phyloP scores from a whole-genome alignment of 805 yeast genomes.

The Candida insectalens region DNA sequence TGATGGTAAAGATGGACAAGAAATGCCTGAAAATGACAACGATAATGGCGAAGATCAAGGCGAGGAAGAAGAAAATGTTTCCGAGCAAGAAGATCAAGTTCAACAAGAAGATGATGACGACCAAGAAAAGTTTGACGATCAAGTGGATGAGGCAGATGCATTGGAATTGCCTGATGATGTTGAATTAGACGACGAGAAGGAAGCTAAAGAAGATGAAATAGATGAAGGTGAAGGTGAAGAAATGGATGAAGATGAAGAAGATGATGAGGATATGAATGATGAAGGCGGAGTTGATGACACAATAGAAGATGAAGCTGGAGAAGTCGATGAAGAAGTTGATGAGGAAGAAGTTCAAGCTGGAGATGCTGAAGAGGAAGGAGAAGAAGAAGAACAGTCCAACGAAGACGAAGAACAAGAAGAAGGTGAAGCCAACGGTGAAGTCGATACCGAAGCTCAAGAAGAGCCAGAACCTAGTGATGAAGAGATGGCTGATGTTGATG shows the following conservation, averaged over 20 bases:
- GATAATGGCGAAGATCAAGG: too few relatives aligned
- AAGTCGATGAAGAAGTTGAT: conserved; percentile 19
- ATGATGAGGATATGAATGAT: conserved; percentile 18
- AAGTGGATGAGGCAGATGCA: conserved; percentile 77
- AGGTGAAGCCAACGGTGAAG: conserved; percentile 20
- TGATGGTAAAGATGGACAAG: conserved; percentile 28
- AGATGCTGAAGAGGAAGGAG: conserved; percentile 18
- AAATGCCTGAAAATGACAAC: conserved; percentile 34
- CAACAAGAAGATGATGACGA: conserved; percentile 42
- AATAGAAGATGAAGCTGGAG: conserved; percentile 13
- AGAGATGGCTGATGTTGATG: conserved; percentile 13
- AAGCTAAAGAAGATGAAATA: conserved; percentile 8
- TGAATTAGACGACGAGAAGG: conserved; percentile 29
- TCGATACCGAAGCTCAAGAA: conserved; percentile 20
- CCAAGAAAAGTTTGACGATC: conserved; percentile 56
- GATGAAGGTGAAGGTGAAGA: conserved; percentile 6
- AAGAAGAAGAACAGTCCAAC: conserved; percentile 18
- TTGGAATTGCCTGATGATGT: conserved; percentile 88
- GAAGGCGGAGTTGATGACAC: conserved; percentile 17
- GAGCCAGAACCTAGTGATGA: conserved; percentile 10
- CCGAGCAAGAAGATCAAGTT: conserved; percentile 75
- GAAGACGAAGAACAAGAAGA: conserved; percentile 19
- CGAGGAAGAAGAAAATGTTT: conserved; percentile 62
- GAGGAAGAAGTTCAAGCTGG: conserved; percentile 19
- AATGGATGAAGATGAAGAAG: conserved; percentile 12